Evolutionary conservation across 2,329 filamentous ascomycete genomes (phyloP).

Genomic region (Penicillium sp.): DNA sequence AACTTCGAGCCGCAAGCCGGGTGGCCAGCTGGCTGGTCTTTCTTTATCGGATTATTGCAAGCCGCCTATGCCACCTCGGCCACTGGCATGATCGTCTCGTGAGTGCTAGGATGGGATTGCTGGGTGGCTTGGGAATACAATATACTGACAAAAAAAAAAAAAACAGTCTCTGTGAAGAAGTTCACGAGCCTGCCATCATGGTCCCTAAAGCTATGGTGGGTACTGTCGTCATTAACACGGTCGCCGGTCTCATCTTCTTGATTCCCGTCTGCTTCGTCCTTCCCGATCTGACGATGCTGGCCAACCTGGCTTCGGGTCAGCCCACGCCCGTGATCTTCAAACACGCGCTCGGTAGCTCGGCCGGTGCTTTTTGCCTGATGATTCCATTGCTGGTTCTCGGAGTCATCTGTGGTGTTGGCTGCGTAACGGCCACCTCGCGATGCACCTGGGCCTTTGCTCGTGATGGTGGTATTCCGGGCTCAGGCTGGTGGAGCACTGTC

Average conservation of each 20-base stretch:
- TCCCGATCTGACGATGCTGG: conserved; percentile 59
- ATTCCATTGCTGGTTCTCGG: conserved; percentile 65
- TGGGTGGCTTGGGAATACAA: neutral
- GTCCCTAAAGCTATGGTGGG: conserved; percentile 66
- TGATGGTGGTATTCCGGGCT: conserved; percentile 67
- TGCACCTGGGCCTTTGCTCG: conserved; percentile 71
- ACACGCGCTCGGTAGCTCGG: conserved; percentile 63
- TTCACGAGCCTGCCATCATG: conserved; percentile 58
- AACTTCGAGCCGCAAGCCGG: conserved; percentile 60
- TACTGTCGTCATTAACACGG: conserved; percentile 59
- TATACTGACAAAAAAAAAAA: conserved; percentile 8
- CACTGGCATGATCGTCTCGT: conserved; percentile 72
- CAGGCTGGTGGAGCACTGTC: conserved; percentile 60
- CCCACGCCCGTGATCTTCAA: conserved; percentile 71
- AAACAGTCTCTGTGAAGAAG: conserved; percentile 61
- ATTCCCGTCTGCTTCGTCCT: conserved; percentile 71
- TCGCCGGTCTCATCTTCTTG: conserved; percentile 63
- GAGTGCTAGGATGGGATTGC: conserved; percentile 32
- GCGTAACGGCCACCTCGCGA: conserved; percentile 65
- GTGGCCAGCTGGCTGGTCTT: conserved; percentile 65
- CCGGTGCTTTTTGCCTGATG: conserved; percentile 66
- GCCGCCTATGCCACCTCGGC: conserved; percentile 64
- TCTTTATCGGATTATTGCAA: conserved; percentile 64
- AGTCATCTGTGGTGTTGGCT: conserved; percentile 67
- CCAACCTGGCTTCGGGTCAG: conserved; percentile 55